phyloP scores from a whole-genome alignment of 768 basidiomycete species.

The Psilocybe sp. region DNA sequence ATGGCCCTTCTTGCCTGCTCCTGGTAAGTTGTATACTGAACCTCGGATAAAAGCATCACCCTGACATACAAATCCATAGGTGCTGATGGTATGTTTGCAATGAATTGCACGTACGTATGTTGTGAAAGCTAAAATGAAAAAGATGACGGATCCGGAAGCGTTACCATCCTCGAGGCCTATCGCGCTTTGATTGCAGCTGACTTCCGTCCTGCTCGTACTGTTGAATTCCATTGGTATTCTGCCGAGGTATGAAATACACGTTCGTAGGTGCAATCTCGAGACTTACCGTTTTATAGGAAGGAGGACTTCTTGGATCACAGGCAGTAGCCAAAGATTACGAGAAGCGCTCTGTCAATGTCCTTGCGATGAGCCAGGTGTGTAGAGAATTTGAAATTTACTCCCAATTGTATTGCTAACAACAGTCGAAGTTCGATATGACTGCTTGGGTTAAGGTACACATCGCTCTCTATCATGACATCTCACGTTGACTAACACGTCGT shows the following conservation, averaged over 20 bases:
- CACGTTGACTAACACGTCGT: slow-evolving; percentile 13
- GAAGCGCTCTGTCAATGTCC: slow-evolving; percentile 56
- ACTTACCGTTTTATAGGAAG: slow-evolving; percentile 50
- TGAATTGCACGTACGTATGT: slow-evolving; percentile 8
- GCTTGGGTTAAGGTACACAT: slow-evolving; percentile 81
- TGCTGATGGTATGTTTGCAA: slow-evolving; percentile 41
- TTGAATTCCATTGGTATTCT: slow-evolving; percentile 87
- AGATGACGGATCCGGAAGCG: slow-evolving; percentile 80
- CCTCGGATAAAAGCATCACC: slow-evolving; percentile 11
- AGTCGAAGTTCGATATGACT: slow-evolving; percentile 79
- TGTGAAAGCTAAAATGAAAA: slow-evolving; percentile 22
- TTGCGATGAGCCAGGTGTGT: slow-evolving; percentile 79
- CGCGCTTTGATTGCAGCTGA: slow-evolving; percentile 65
- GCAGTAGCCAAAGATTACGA: slow-evolving; percentile 82
- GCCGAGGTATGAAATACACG: slow-evolving; percentile 53
- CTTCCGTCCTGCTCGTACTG: slow-evolving; percentile 60
- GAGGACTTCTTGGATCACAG: slow-evolving; percentile 85
- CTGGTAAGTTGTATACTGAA: slow-evolving; percentile 43
- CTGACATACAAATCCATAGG: slow-evolving; percentile 29
- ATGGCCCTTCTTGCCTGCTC: slow-evolving; percentile 76
- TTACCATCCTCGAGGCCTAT: slow-evolving; percentile 78
- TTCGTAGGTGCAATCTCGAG: slow-evolving; percentile 2
- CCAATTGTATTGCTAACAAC: slow-evolving; percentile 11
- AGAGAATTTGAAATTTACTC: slow-evolving; percentile 6
- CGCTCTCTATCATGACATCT: slow-evolving; percentile 14